Evolutionary conservation across 2,329 filamentous ascomycete genomes (phyloP).

Genomic region (Fusarium xyrophilum): DNA sequence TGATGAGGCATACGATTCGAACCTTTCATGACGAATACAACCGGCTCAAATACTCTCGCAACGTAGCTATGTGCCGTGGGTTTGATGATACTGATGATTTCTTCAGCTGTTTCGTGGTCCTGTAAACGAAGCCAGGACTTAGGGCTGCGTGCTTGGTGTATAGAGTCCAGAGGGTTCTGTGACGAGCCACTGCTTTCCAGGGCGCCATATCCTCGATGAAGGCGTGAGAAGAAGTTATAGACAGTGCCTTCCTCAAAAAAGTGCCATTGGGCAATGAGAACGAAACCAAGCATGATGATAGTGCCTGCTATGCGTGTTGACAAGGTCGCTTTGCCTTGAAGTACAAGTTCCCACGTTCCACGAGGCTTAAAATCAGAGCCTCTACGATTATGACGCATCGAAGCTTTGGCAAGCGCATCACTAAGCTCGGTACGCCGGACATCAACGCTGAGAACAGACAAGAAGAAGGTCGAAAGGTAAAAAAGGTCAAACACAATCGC

Average conservation of each 20-base stretch:
- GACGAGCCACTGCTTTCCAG: conserved; percentile 42
- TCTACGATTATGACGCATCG: conserved; percentile 50
- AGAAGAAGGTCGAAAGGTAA: conserved; percentile 80
- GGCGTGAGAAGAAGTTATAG: conserved; percentile 38
- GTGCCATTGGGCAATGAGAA: conserved; percentile 78
- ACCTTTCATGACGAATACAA: conserved; percentile 74
- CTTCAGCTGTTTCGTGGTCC: conserved; percentile 78
- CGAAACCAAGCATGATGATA: conserved; percentile 73
- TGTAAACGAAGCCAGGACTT: conserved; percentile 78
- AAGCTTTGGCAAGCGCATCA: conserved; percentile 70
- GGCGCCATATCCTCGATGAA: conserved; percentile 30
- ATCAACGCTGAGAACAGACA: conserved; percentile 80
- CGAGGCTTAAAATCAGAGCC: conserved; percentile 35
- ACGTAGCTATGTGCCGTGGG: conserved; percentile 74
- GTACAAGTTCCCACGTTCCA: conserved; percentile 64
- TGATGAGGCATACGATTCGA: conserved; percentile 68
- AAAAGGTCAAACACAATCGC: conserved; percentile 80
- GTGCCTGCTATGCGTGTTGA: conserved; percentile 79
- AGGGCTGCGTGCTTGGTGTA: conserved; percentile 79
- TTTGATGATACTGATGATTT: conserved; percentile 78
- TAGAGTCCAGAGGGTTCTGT: conserved; percentile 56
- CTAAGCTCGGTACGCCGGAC: conserved; percentile 77
- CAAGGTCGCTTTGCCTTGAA: conserved; percentile 69
- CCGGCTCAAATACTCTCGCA: conserved; percentile 75
- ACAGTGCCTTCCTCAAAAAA: conserved; percentile 70